Conservation (phyloP, 352 stramenopile species). For the Phytophthora ohioensis region DNA sequence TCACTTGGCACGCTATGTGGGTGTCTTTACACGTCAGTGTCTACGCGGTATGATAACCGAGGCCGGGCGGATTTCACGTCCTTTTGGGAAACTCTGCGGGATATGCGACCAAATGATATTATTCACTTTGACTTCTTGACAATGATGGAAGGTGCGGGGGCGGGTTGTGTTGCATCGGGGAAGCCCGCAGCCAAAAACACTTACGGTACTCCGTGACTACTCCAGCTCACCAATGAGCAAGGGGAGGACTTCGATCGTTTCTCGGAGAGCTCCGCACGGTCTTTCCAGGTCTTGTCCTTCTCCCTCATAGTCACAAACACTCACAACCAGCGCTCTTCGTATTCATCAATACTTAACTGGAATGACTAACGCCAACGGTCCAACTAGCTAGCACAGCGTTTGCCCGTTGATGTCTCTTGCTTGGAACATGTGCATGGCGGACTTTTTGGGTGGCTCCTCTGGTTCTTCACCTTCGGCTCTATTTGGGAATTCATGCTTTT, state of each 20-base stretch:
- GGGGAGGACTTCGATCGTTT: not conserved
- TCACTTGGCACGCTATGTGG: too few relatives aligned
- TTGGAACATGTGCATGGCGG: too few relatives aligned
- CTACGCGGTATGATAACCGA: too few relatives aligned
- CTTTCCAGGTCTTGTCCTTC: not conserved
- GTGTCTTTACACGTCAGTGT: too few relatives aligned
- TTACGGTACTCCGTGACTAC: not conserved
- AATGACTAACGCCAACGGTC: not conserved
- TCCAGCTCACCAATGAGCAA: not conserved
- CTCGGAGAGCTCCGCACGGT: not conserved
- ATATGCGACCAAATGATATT: too few relatives aligned
- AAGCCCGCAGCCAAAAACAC: not conserved
- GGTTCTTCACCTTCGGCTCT: too few relatives aligned
- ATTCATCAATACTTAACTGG: not conserved
- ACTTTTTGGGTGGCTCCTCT: too few relatives aligned
- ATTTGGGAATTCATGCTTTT: too few relatives aligned
- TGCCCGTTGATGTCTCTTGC: too few relatives aligned
- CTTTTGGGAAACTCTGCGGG: too few relatives aligned
- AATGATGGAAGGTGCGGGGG: not conserved
- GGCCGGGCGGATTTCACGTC: too few relatives aligned
- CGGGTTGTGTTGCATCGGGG: not conserved
- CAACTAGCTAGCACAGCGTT: not conserved
- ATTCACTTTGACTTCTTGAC: too few relatives aligned
- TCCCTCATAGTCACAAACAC: not conserved
- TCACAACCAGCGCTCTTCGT: not conserved